A percentile compares a stretch with the other conserved stretches of the same genome.
phyloP scores from a whole-genome alignment of 164 flowering plant species.

The Vitis riparia region DNA sequence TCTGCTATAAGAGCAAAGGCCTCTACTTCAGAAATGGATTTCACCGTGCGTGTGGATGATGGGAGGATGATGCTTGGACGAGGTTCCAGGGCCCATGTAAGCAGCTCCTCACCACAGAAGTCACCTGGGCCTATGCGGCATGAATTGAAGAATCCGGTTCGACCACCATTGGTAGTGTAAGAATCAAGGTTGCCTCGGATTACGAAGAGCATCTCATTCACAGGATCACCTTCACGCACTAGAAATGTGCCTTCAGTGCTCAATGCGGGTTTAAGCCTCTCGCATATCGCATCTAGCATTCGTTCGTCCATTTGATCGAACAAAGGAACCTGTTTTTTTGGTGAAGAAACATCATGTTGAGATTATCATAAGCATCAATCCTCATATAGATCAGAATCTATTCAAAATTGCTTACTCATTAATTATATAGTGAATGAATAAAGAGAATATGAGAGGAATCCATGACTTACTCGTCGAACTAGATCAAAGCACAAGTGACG shows the following conservation, averaged over 20 bases:
- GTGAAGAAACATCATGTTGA: too few relatives aligned
- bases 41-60: conserved; percentile 83
- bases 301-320: conserved; percentile 94
- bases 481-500: conserved; percentile 92
- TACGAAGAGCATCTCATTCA: conserved; percentile 89
- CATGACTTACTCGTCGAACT: conserved; percentile 68
- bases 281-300: conserved; percentile 90
- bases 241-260: conserved; percentile 73
- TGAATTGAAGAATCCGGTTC: conserved; percentile 92
- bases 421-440: too few relatives aligned
- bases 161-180: conserved; percentile 87
- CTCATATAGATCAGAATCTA: too few relatives aligned
- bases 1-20: conserved; percentile 83
- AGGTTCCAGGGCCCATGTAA: conserved; percentile 94
- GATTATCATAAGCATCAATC: too few relatives aligned
- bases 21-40: conserved; percentile 80
- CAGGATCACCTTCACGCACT: conserved; percentile 91
- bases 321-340: conserved; percentile 64
- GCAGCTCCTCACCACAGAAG: conserved; percentile 92
- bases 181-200: conserved; percentile 90
- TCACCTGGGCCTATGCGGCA: conserved; percentile 80
- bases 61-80: conserved; percentile 65
- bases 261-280: conserved; percentile 85
- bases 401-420: too few relatives aligned
- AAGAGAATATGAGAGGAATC: too few relatives aligned